Percentiles rank a stretch among this genome's conserved stretches.
Conservation (phyloP, 1,284 basidiomycete species). For the Sporisorium iseilematis-ciliati region DNA sequence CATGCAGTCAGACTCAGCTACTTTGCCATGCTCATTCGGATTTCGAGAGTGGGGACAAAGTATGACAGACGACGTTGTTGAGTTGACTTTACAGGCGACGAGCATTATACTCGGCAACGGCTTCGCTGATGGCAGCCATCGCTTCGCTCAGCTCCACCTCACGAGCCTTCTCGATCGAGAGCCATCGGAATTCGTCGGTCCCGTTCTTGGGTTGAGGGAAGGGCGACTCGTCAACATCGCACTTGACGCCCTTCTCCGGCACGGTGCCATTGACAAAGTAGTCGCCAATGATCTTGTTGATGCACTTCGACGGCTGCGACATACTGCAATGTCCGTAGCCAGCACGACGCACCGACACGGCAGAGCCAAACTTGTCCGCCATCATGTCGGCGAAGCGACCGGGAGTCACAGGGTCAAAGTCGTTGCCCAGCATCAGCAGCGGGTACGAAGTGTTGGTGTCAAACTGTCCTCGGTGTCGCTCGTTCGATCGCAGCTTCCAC, state of each 20-base stretch:
- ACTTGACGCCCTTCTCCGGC: constrained; percentile 42
- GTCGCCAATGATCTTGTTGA: constrained; percentile 45
- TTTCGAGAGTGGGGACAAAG: too few species aligned
- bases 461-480: constrained; percentile 50
- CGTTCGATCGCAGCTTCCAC: constrained; percentile 48
- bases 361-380: constrained; percentile 41
- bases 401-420: constrained; percentile 59
- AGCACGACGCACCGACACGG: constrained; percentile 38
- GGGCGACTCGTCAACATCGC: constrained; percentile 36
- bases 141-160: constrained; percentile 26
- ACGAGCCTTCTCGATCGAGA: constrained; percentile 24
- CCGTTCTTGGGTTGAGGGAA: constrained; percentile 42
- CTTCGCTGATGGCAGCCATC: constrained; percentile 35
- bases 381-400: constrained; percentile 45
- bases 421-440: constrained; percentile 52
- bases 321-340: constrained; percentile 57
- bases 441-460: constrained; percentile 50
- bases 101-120: constrained; percentile 26
- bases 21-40: too few species aligned
- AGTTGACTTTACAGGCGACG: constrained; percentile 17
- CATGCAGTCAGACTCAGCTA: too few species aligned
- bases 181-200: constrained; percentile 4
- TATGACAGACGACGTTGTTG: background rate
- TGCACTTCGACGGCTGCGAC: constrained; percentile 49
- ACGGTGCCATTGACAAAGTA: constrained; percentile 56